These are phyloP conservation scores for Hordeum pubiflorum DNA, from an alignment of 202 grass and related monocot species.

Conservation along the genomic window DNA sequence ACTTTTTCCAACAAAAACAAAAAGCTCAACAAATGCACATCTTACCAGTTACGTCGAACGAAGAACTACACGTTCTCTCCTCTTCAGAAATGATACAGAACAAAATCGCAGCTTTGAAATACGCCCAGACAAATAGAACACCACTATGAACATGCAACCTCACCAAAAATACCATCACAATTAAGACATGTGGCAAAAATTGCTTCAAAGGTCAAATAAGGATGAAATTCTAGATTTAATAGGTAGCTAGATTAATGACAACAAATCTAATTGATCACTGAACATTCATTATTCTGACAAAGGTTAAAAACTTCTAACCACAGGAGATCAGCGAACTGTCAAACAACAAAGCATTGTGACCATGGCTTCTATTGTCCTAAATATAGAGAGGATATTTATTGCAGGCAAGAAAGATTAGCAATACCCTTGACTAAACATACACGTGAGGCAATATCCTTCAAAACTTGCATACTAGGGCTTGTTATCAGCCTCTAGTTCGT, in stretches of 20 bases:
- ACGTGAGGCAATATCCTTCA: background rate
- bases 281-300: background rate
- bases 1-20: background rate
- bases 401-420: background rate
- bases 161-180: background rate
- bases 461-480: background rate
- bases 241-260: background rate
- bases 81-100: background rate
- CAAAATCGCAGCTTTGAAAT: background rate
- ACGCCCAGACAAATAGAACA: background rate
- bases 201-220: background rate
- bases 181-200: background rate
- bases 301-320: background rate
- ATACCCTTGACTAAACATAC: background rate
- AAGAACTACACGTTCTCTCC: background rate
- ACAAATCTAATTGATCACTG: background rate
- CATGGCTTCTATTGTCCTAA: background rate
- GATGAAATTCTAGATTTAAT: background rate
- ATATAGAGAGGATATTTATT: background rate
- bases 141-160: background rate
- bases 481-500: background rate
- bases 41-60: background rate
- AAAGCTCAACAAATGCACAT: background rate
- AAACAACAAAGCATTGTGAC: background rate
- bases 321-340: background rate